Evolutionary conservation across 2,329 filamentous ascomycete genomes (phyloP), one percentile per base, ranked within the genome.

Genomic region (Fonsecaea pedrosoi): DNA sequence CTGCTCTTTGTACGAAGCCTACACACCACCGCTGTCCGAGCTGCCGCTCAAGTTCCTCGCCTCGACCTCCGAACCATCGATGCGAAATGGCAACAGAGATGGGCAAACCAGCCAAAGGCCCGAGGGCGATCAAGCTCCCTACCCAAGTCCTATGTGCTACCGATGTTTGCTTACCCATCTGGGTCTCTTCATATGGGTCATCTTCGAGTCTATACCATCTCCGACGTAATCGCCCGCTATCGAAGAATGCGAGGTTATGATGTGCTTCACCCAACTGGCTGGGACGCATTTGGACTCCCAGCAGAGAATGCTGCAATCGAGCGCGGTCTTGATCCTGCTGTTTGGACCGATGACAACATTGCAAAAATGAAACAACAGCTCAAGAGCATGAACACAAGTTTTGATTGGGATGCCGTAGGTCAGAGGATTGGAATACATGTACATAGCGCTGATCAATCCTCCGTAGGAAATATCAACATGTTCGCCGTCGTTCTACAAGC

Each of bases 101-200:
- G 84, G 84, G 75, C 67, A 42, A 13, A 58, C 5, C 57, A 69
- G 48, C 18, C 66, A 8, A 38, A 25, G 12, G 12, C 34, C 7
- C 18, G 32, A 7, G 21, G 21, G 7, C 57, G 25, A 4, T 21
- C 34, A 15, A 21, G 54, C n/a, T 18, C 54, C 4, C 70, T 35
- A 77, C 78, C 71, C 18, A 84, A 82, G 67, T 81, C 79, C 34
- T 96, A 94, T 77, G 87, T 96, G 69, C 83, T 96, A 62, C 90
- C 93, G 71, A 97, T 97, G 93, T 96, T 96, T 75, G 93, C 93
- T 0, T 97, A 97, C 77, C 93, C 93, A 0, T 96, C 93, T 0
- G 93, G 93, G 35, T 89, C 88, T 35, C 84, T 97, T 34, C 93
- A 97, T 77, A 87, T 96, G 68, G 93, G 93, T 13, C 93, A 97